Conservation (phyloP, 345 rosid species). For the Psidium friedrichsthalianum region DNA sequence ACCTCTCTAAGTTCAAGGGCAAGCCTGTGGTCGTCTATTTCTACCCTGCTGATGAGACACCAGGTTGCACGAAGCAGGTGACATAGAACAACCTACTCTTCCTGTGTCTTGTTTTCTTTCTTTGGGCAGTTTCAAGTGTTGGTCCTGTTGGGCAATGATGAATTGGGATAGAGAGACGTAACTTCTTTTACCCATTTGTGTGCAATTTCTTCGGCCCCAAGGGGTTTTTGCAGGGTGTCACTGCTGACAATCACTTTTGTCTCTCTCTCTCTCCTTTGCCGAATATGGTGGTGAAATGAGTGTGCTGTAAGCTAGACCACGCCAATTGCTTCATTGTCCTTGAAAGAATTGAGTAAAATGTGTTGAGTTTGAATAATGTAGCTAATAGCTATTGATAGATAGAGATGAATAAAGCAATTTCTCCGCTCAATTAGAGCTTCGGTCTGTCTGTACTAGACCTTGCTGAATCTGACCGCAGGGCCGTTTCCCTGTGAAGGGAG, state of each 20-base stretch:
- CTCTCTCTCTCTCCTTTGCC: not conserved
- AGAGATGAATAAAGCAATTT: not conserved
- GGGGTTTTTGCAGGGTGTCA: not conserved
- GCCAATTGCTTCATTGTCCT: not conserved
- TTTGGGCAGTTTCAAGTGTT: not conserved
- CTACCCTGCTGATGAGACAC: constrained; percentile 95
- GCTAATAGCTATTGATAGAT: not conserved
- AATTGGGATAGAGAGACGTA: not conserved
- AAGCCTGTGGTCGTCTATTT: constrained; percentile 91
- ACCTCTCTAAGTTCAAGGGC: constrained; percentile 70
- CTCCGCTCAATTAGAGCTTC: not conserved
- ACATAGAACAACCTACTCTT: not conserved
- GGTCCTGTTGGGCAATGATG: not conserved
- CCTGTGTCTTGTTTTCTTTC: not conserved
- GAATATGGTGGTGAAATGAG: not conserved
- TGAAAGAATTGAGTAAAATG: not conserved
- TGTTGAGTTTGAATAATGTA: not conserved
- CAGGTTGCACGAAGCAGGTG: constrained; percentile 97
- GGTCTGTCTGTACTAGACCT: not conserved
- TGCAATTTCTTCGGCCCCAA: not conserved
- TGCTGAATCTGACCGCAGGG: not conserved
- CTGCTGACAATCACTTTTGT: not conserved
- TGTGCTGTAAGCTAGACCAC: not conserved
- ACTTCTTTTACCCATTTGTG: not conserved
- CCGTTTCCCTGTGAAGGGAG: not conserved